Evolutionary conservation across 805 yeast genomes (phyloP), one percentile per base, ranked within the genome.

Genomic region (Maudiozyma serrabonitensis): DNA sequence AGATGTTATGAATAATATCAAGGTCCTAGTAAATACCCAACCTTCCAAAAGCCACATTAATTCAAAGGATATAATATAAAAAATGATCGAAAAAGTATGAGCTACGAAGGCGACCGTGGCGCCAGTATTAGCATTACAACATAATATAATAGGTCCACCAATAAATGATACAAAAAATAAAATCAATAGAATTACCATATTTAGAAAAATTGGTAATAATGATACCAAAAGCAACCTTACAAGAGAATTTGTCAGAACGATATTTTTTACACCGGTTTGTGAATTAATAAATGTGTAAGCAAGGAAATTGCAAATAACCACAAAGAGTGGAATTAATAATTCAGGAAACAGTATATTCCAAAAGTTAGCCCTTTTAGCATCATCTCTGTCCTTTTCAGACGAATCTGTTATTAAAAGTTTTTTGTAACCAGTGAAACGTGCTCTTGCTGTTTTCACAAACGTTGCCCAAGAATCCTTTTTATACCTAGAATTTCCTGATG

Each of bases 381-480:
- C 89, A 51, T 79, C 80, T 47, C 80, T 77, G 52, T 64, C 68
- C 68, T 77, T 75, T 69, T 84, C 93, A 49, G 88, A 79, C 32
- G 68, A 69, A 57, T 82, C 89, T 21, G 81, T 81, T 46, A 83
- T 76, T 52, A 77, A 67, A 68, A 80, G 80, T 51, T 86, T 75
- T 74, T 89, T 90, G 75, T 80, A 89, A 52, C 99, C 99, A 31
- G 98, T 91, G 57, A 87, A 80, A 60, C 89, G 80, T 9, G 96
- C 87, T 68, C 99, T 80, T 4, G 89, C 77, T 53, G 78, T 72
- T 59, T 95, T 82, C 0, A 80, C 81, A 60, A 74, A 82, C 2
- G 80, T 81, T 48, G 83, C 76, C 98, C 98, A 90, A 0, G 96
- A 87, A 59, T 82, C 79, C 46, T 69, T 66, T 56, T 79, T 82